phyloP scores from a whole-genome alignment of 108 stramenopile species.

The Discostella stelligeroides region DNA sequence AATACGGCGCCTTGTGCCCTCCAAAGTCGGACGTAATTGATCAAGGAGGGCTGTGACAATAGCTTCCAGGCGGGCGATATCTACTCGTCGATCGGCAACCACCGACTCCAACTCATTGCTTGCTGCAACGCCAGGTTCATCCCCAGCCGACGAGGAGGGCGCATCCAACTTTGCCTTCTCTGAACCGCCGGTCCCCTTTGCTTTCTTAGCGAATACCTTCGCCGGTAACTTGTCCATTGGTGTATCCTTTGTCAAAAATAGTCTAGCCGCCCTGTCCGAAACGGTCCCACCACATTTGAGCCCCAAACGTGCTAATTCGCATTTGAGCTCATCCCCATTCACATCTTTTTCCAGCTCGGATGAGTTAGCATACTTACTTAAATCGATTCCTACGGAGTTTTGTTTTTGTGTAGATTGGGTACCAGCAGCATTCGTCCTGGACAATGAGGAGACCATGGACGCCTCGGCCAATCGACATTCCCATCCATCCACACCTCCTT shows the following conservation, averaged over 20 bases:
- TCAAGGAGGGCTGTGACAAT: slow-evolving; percentile 80
- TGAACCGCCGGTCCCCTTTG: slow-evolving; percentile 8
- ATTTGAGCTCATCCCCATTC: slow-evolving; percentile 85
- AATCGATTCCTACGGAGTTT: slow-evolving; percentile 53
- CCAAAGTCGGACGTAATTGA: slow-evolving; percentile 84
- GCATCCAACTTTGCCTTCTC: slow-evolving; percentile 5
- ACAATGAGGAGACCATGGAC: no score
- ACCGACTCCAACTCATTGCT: slow-evolving; percentile 12
- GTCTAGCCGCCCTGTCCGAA: slow-evolving; percentile 86
- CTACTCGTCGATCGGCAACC: slow-evolving; percentile 68
- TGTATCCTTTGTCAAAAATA: slow-evolving; percentile 90
- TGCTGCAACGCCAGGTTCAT: not conserved
- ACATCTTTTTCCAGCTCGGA: slow-evolving; percentile 69
- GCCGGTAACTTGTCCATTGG: slow-evolving; percentile 81
- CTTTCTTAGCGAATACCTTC: slow-evolving; percentile 75
- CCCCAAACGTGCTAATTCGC: slow-evolving; percentile 85
- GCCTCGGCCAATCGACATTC: slow-evolving; percentile 67
- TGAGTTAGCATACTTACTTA: slow-evolving; percentile 59
- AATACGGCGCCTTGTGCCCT: slow-evolving; percentile 84
- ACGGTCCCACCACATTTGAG: slow-evolving; percentile 96
- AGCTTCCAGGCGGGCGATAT: slow-evolving; percentile 75
- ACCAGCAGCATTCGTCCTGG: no score
- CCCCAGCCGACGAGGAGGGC: slow-evolving; percentile 12
- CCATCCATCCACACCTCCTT: slow-evolving; percentile 71
- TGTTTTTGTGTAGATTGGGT: no score